Base-by-base conservation (phyloP, 1,139 yeast species). In the Eremothecium gossypii region DNA sequence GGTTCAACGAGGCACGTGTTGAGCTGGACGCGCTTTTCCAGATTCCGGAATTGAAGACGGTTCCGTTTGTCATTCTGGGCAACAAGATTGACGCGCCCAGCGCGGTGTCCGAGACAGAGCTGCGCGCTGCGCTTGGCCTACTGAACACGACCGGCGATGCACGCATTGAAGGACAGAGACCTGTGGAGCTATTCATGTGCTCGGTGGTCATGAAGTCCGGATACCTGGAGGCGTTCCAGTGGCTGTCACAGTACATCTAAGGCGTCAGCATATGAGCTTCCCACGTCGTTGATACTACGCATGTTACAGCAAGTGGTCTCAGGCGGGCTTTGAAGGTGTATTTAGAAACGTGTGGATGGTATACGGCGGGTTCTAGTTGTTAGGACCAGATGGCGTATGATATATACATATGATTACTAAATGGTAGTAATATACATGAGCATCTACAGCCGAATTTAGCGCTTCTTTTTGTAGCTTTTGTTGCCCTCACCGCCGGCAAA, bases 141-240 rank as follows among this genome's bases (percentile, higher is more conserved):
- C 81, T 77, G 67, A 79, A 79, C 58, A 87, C 96, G 49, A 87
- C 96, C 34, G 97, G 97, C 57, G 80, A 79, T 50, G 74, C 71
- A 40, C 80, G 81, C 59, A 71, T 85, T 52, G 87, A 80, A 48
- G 82, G 80, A 48, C 74, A 75, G 55, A 83, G 98, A 71, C 97
- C 99, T 41, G 80, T 91, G 47, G 99, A 91, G 69, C 79, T 91
- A 38, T 93, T 79, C 68, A 91, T 93, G 97, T 91, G 95, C 66
- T 86, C 96, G 28, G 95, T 91, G 49, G 95, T 86, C 44, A 83
- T 85, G 94, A 85, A 96, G 74, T 85, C 84, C 65, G 96, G 96
- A 54, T 87, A 87, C 67, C 91, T 93, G 46, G 96, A 87, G 55
- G 96, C 94, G 50, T 86, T 87, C 76, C 83, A 83, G 73, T 87